phyloP scores from a whole-genome alignment of 2,329 filamentous ascomycete species.

The Monosporascus sp. region DNA sequence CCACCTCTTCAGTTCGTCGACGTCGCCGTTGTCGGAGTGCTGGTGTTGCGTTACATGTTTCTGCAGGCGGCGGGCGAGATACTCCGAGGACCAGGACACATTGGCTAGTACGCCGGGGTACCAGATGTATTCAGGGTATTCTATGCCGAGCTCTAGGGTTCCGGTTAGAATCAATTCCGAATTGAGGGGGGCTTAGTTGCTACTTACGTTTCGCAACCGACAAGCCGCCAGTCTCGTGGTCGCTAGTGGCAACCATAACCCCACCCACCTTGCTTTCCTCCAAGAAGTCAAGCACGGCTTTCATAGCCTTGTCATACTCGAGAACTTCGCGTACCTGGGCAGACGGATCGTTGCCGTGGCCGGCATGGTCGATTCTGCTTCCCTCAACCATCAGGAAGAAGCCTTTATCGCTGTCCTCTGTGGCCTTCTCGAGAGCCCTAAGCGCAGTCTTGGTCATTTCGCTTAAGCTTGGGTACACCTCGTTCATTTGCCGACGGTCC shows the following conservation, averaged over 20 bases:
- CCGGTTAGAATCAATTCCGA: conserved; percentile 37
- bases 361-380: conserved; percentile 92
- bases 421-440: conserved; percentile 73
- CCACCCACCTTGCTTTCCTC: conserved; percentile 67
- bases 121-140: conserved; percentile 64
- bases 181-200: background rate
- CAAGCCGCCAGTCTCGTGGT: conserved; percentile 93
- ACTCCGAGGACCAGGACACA: conserved; percentile 73
- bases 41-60: conserved; percentile 46
- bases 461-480: conserved; percentile 80
- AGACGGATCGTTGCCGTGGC: conserved; percentile 77
- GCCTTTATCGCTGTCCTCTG: conserved; percentile 77
- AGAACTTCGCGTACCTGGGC: conserved; percentile 87
- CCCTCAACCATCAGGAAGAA: conserved; percentile 99
- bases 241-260: conserved; percentile 83
- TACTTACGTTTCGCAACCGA: conserved; percentile 69
- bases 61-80: conserved; percentile 59
- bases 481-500: conserved; percentile 73
- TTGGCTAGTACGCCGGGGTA: conserved; percentile 72
- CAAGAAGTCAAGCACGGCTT: conserved; percentile 79
- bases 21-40: conserved; percentile 11
- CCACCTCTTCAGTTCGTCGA: conserved; percentile 52
- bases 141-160: conserved; percentile 42
- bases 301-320: conserved; percentile 88
- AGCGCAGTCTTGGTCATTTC: conserved; percentile 88